Base-by-base conservation (phyloP, 352 stramenopile species). In the Pythium chondricola region DNA sequence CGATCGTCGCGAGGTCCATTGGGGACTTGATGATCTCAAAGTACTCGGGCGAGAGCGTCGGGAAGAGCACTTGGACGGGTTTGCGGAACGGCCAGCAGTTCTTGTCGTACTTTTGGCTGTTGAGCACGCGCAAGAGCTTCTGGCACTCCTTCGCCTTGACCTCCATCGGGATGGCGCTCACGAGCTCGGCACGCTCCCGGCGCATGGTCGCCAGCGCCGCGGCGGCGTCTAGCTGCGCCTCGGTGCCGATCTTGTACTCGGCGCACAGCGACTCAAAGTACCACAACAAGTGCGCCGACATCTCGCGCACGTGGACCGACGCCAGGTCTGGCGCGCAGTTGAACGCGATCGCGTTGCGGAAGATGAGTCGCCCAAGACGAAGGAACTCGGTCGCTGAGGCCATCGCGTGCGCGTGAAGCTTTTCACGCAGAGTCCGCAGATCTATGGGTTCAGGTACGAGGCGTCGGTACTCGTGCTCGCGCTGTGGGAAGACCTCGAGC, bases 51-150 rank as follows among this genome's bases (percentile, higher is more conserved):
- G 76, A 79, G 1, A 93, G 63, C 21, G 66, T 61, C 21, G 81
- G 81, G 41, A 93, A 93, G 20, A 93, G 50, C 39, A 85, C 67
- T 22, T 69, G 56, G 22, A 87, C 83, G 26, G 83, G 66, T 31
- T 93, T 89, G 20, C 80, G 74, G 56, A 93, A 93, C 9, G 83
- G 83, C 83, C 83, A 92, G 50, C 74, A 88, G 50, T 88, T 84
- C 49, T 91, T 92, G 56, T 90, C 75, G 41, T 92, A 69, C 63
- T 93, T 93, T 44, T 93, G 83, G 43, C 74, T 89, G 46, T 87
- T 83, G n/a, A 93, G 59, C 10, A 85, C 76, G 7, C 77, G 71
- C 26, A 93, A 58, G 22, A 93, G 40, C 43, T 88, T 90, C 40
- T 83, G 64, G 33, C 75, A 90, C 52, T 93, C 83, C 43, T 85